A percentile compares a stretch with the other conserved stretches of the same genome.
Conservation (phyloP, 495 filamentous ascomycete species). For the Chaetomium fimeti region DNA sequence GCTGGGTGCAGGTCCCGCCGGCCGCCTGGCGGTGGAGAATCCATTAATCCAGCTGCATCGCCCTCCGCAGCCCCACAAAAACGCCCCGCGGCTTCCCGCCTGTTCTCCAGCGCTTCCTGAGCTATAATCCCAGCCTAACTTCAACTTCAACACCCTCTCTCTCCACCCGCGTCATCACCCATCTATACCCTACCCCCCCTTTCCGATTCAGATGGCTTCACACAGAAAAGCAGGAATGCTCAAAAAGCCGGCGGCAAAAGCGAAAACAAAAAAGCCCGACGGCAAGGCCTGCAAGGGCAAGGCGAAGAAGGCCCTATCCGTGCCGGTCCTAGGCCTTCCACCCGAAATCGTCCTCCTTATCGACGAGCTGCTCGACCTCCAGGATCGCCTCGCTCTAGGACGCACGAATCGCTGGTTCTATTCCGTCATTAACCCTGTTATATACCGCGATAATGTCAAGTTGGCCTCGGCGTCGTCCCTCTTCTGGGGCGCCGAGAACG, state of each 20-base stretch:
- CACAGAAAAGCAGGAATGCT: slow-evolving; percentile 11
- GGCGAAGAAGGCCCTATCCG: slow-evolving; percentile 12
- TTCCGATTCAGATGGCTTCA: slow-evolving; percentile 18
- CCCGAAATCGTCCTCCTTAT: slow-evolving; percentile 34
- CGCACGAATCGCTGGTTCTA: slow-evolving; percentile 26
- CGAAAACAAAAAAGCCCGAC: slow-evolving; percentile 18
- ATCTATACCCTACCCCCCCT: background rate
- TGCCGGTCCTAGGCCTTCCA: slow-evolving; percentile 26
- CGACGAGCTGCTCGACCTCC: slow-evolving; percentile 25
- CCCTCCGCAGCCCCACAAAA: slow-evolving; percentile 11
- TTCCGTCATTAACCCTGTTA: slow-evolving; percentile 25
- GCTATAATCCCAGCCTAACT: slow-evolving; percentile 12
- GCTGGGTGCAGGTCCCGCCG: slow-evolving; percentile 1
- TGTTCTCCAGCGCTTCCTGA: background rate
- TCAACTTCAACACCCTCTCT: background rate
- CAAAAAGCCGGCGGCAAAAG: slow-evolving; percentile 18
- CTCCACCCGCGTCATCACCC: background rate
- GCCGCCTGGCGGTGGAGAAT: slow-evolving; percentile 1
- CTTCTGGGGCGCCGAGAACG: slow-evolving; percentile 31
- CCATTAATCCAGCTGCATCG: slow-evolving; percentile 7
- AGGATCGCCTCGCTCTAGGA: slow-evolving; percentile 26
- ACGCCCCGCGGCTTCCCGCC: slow-evolving; percentile 10
- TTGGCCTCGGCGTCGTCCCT: slow-evolving; percentile 15
- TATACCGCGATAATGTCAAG: slow-evolving; percentile 30
- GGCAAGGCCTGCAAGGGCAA: slow-evolving; percentile 17